Evolutionary conservation across 2,329 filamentous ascomycete species (phyloP).

Genomic region (Amesomyces nigricolor): DNA sequence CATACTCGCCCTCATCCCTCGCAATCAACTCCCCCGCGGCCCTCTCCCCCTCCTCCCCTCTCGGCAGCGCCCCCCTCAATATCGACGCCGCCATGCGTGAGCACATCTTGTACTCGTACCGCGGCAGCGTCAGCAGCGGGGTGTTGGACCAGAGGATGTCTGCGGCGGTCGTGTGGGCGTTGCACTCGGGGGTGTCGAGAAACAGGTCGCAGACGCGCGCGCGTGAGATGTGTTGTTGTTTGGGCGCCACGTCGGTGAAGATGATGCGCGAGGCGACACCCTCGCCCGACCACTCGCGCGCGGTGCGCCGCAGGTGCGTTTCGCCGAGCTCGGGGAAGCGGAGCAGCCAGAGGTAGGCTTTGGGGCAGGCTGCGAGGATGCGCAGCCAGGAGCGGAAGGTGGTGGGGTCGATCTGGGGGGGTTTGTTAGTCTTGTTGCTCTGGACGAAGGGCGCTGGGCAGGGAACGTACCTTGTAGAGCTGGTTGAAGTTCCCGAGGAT

Average conservation of each 20-base stretch:
- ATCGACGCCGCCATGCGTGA: constrained; percentile 97
- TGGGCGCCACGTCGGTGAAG: constrained; percentile 95
- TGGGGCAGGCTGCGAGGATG: constrained; percentile 78
- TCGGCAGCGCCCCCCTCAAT: constrained; percentile 79
- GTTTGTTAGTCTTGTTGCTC: constrained; percentile 1
- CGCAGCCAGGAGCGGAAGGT: constrained; percentile 95
- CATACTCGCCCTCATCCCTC: constrained; percentile 73
- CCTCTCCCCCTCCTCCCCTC: constrained; percentile 56
- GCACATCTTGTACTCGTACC: constrained; percentile 98
- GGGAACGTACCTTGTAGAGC: constrained; percentile 75
- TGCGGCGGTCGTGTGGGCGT: constrained; percentile 94
- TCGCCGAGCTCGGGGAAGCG: constrained; percentile 94
- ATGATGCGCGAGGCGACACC: constrained; percentile 81
- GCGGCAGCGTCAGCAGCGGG: constrained; percentile 79
- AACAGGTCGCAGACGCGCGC: constrained; percentile 92
- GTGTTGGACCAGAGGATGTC: constrained; percentile 97
- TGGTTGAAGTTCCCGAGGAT: constrained; percentile 99
- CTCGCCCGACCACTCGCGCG: constrained; percentile 73
- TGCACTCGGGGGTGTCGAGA: constrained; percentile 95
- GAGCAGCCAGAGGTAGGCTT: constrained; percentile 90
- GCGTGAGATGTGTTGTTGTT: constrained; percentile 86
- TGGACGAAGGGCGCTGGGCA: background rate
- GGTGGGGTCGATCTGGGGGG: constrained; percentile 79
- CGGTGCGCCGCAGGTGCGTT: constrained; percentile 73
- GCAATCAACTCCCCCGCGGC: constrained; percentile 75